Conservation (phyloP, 495 filamentous ascomycete species). For the Usnea hakonensis region DNA sequence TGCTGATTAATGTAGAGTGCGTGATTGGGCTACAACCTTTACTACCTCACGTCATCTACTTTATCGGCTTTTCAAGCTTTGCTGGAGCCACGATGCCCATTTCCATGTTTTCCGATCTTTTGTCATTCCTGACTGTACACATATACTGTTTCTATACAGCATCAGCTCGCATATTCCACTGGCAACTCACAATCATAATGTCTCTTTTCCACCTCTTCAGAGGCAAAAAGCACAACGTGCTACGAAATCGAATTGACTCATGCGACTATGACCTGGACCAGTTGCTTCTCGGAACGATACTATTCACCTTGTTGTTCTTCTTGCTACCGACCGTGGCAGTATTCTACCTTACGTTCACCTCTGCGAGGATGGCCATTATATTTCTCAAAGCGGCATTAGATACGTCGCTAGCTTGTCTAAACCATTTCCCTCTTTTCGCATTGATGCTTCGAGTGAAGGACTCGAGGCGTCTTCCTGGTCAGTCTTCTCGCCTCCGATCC, state of each 20-base stretch:
- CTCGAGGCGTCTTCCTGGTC: conserved; percentile 76
- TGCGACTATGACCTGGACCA: conserved; percentile 99
- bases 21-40: conserved; percentile 67
- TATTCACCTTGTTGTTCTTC: conserved; percentile 95
- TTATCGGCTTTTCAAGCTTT: conserved; percentile 91
- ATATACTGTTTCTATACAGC: conserved; percentile 98
- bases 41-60: conserved; percentile 79
- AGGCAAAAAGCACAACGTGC: conserved; percentile 94
- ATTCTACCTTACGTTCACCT: conserved; percentile 94
- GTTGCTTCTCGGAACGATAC: conserved; percentile 88
- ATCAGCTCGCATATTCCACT: conserved; percentile 92
- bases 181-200: conserved; percentile 93
- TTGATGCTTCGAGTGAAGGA: conserved; percentile 96
- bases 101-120: conserved; percentile 86
- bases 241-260: conserved; percentile 93
- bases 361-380: conserved; percentile 90
- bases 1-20: conserved; percentile 46
- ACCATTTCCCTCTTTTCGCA: conserved; percentile 97
- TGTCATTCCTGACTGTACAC: conserved; percentile 86
- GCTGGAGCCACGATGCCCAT: conserved; percentile 96
- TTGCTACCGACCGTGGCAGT: conserved; percentile 89
- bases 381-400: conserved; percentile 82
- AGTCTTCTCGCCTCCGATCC: conserved; percentile 10
- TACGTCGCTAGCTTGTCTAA: conserved; percentile 84
- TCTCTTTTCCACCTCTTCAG: conserved; percentile 97